A percentile compares a stretch with the other conserved stretches of the same genome.
phyloP scores from a whole-genome alignment of 2,329 filamentous ascomycete species.

The Diplodia sapinea region DNA sequence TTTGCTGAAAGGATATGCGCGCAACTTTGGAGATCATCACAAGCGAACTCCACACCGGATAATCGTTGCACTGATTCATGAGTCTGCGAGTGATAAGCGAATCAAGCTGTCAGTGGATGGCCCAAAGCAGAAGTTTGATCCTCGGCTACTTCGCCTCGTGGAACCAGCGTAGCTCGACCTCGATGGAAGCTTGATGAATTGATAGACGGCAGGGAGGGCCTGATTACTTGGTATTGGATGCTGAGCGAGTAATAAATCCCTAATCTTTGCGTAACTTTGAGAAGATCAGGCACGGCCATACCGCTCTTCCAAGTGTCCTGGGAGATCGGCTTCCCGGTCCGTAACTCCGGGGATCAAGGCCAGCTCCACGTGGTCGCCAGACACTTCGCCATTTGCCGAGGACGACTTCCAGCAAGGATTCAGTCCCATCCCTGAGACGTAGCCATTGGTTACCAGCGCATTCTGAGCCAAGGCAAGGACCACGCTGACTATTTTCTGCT shows the following conservation, averaged over 20 bases:
- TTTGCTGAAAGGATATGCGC: not conserved
- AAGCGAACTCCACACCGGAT: not conserved
- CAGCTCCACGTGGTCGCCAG: slow-evolving; percentile 56
- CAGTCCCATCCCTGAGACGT: slow-evolving; percentile 38
- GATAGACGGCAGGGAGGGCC: slow-evolving; percentile 55
- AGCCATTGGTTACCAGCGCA: slow-evolving; percentile 43
- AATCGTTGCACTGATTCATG: slow-evolving; percentile 12
- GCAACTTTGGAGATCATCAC: not conserved
- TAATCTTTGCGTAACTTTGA: slow-evolving; percentile 33
- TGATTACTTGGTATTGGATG: slow-evolving; percentile 1
- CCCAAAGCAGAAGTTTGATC: slow-evolving; percentile 58
- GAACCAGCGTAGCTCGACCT: slow-evolving; percentile 49
- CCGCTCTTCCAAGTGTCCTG: slow-evolving; percentile 45
- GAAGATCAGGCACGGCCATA: slow-evolving; percentile 45
- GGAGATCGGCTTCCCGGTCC: slow-evolving; percentile 59
- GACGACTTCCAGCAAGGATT: slow-evolving; percentile 4
- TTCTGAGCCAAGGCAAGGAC: slow-evolving; percentile 44
- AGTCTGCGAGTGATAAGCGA: slow-evolving; percentile 43
- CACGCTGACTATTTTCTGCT: slow-evolving; percentile 37
- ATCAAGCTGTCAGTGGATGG: slow-evolving; percentile 55
- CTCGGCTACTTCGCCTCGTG: too few relatives aligned
- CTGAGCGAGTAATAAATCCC: not conserved
- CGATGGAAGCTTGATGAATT: slow-evolving; percentile 61
- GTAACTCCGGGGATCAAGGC: slow-evolving; percentile 48
- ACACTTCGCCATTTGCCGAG: slow-evolving; percentile 42